These are phyloP conservation scores for Eucalyptus grandis DNA, from an alignment of 345 rosid species.

Conservation along the genomic window DNA sequence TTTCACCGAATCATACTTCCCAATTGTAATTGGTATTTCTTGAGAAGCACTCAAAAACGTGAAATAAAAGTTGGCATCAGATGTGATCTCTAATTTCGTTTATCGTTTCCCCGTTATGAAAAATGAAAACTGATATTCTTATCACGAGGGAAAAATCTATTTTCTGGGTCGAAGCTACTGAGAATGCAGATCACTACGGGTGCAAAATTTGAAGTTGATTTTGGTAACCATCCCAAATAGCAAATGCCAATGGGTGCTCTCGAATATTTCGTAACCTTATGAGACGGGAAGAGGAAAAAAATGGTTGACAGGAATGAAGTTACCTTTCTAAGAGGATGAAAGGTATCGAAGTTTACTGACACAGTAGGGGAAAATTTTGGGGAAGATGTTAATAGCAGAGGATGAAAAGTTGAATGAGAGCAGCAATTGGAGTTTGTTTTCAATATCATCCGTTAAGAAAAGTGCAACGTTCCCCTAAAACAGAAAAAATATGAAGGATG, in stretches of 20 bases:
- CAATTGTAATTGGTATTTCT: neutral
- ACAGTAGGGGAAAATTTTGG: too few species aligned
- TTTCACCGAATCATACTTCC: neutral
- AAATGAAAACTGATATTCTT: too few species aligned
- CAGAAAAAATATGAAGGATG: neutral
- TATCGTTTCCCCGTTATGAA: too few species aligned
- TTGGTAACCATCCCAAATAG: neutral
- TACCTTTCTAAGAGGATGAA: too few species aligned
- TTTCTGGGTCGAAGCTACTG: neutral
- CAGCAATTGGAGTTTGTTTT: neutral
- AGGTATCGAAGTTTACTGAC: too few species aligned
- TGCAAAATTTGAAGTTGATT: neutral
- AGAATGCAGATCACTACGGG: neutral
- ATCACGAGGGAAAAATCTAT: neutral
- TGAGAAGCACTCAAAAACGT: neutral
- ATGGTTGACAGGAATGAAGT: fast-evolving
- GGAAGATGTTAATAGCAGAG: too few species aligned
- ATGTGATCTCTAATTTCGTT: too few species aligned
- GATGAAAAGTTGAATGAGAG: neutral
- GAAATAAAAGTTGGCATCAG: too few species aligned
- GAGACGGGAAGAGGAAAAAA: neutral
- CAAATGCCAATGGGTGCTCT: neutral
- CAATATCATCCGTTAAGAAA: neutral
- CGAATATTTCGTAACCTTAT: neutral
- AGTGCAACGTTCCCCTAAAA: neutral